phyloP scores from a whole-genome alignment of 495 filamentous ascomycete genomes.

The Glonium stellatum region DNA sequence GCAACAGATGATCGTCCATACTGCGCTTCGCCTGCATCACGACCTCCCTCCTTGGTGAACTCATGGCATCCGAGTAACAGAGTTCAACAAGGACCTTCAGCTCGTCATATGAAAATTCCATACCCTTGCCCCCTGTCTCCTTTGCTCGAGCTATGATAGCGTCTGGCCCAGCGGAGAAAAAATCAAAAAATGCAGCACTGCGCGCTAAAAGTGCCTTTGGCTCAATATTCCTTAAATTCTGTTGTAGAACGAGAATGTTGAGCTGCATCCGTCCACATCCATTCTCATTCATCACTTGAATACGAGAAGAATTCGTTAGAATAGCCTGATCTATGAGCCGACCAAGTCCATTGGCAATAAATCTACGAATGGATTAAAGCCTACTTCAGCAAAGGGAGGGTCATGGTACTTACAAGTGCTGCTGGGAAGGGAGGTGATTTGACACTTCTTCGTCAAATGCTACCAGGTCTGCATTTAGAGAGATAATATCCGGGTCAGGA shows the following conservation, averaged over 20 bases:
- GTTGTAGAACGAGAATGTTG: constrained; percentile 88
- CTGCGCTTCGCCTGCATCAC: constrained; percentile 64
- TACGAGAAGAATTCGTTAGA: constrained; percentile 51
- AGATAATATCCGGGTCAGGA: constrained; percentile 69
- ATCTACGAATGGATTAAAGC: constrained; percentile 36
- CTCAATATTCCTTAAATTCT: constrained; percentile 90
- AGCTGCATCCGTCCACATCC: constrained; percentile 78
- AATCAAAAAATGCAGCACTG: constrained; percentile 67
- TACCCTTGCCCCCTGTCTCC: constrained; percentile 23
- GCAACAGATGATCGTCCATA: constrained; percentile 66
- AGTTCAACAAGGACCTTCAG: constrained; percentile 77
- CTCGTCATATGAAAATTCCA: constrained; percentile 70
- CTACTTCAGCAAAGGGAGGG: not conserved
- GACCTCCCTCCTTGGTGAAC: constrained; percentile 64
- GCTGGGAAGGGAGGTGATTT: constrained; percentile 53
- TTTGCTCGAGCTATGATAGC: constrained; percentile 41
- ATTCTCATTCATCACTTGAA: constrained; percentile 63
- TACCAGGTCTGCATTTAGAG: constrained; percentile 72
- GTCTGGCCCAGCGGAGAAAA: constrained; percentile 73
- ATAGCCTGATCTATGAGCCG: constrained; percentile 64
- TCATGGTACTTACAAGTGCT: constrained; percentile 36
- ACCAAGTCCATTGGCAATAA: constrained; percentile 67
- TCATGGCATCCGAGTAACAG: constrained; percentile 74
- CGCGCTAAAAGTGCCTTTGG: constrained; percentile 49
- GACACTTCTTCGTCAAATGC: constrained; percentile 75